Evolutionary conservation across 805 yeast species (phyloP), one percentile per base, ranked within the genome.

Genomic region (Monosporozyma aquatica): DNA sequence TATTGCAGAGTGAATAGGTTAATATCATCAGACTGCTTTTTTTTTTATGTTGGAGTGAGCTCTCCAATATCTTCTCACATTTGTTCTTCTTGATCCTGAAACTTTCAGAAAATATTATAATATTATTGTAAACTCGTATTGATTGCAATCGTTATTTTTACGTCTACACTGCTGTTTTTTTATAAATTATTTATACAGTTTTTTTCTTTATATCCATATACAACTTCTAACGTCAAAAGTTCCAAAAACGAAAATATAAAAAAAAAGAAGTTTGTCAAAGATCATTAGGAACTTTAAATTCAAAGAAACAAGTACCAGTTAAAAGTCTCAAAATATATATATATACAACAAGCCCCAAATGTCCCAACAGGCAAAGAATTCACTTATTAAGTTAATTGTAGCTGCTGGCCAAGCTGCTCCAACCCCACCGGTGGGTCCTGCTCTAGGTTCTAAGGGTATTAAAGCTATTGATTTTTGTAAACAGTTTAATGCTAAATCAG

Each of bases 401-500:
- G 95, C 90, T 7, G 97, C 98, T 5, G 97, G 97, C 4, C 85
- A 87, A 62, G 98, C 98, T 0, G 92, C 97, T 2, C 97, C 98
- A 33, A 82, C 96, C 2, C 98, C 98, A 23, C 98, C 98, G 6
- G 97, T 92, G 23, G 98, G 98, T 51, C 98, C 98, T 37, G 98
- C 97, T 0, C 71, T 92, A 39, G 98, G 98, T 52, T 90, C 97
- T 46, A 90, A 90, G 64, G 98, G 98, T 71, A 95, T 92, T 37
- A 92, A 92, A 62, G 97, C 97, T 49, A 92, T 92, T 57, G 98
- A 92, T 64, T 92, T 92, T 58, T 90, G 97, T 68, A 92, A 92
- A 65, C 97, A 92, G 61, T 92, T 92, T 71, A 92, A 92, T 62
- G 98, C 98, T 21, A 80, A 95, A 63, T 87, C 97, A 10, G 95